Evolutionary conservation across 1,284 basidiomycete genomes (phyloP), one percentile per base, ranked within the genome.

Genomic region (Microbotryomycetes sp.): DNA sequence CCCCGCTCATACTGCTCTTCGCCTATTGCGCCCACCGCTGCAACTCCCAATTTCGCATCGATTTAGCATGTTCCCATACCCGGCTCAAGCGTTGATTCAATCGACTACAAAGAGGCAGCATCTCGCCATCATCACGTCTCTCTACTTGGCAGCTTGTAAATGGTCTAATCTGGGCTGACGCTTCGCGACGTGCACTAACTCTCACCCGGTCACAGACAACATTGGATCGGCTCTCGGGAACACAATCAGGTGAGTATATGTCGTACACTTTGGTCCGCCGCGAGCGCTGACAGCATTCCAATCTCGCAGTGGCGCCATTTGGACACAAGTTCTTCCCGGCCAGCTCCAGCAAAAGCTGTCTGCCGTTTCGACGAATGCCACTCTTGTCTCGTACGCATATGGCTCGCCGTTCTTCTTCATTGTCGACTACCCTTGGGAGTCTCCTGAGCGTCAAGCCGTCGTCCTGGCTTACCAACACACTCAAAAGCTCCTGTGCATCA

Each of bases 1-100:
- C n/a, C n/a, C n/a, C n/a, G n/a, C n/a, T n/a, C n/a, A n/a, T n/a
- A n/a, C n/a, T n/a, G n/a, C n/a, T n/a, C n/a, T n/a, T n/a, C n/a
- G n/a, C n/a, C n/a, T n/a, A n/a, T n/a, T n/a, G n/a, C n/a, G n/a
- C n/a, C n/a, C n/a, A n/a, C n/a, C n/a, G n/a, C n/a, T n/a, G n/a
- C n/a, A n/a, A n/a, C n/a, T n/a, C n/a, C n/a, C n/a, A n/a, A n/a
- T n/a, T n/a, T n/a, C n/a, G n/a, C n/a, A n/a, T n/a, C n/a, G n/a
- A n/a, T n/a, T n/a, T 7, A 72, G 74, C 9, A 61, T 78, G 47
- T 77, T 78, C 66, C 68, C 76, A 5, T 78, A 78, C 69, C 73
- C 77, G 4, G 71, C 75, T 1, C 76, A 78, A 57, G 75, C 73
- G 3, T 63, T 72, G 48, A 72, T 78, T 16, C 78, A 78, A 64